Base-by-base conservation (phyloP, 768 basidiomycete species). In the Lactifluus volemus region DNA sequence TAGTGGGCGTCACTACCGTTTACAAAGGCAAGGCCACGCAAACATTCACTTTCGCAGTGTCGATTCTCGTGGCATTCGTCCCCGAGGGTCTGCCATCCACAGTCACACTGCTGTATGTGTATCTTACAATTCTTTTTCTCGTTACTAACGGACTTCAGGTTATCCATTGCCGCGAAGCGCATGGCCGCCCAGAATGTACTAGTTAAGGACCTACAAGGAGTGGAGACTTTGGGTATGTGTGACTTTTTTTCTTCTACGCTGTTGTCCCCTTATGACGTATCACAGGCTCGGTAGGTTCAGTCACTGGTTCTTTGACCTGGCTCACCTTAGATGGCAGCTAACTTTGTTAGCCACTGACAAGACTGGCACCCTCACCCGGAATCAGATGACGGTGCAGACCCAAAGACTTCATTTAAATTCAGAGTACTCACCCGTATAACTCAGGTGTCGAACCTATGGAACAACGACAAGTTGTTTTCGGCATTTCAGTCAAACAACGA, bases 201-300 rank as follows among this genome's bases (percentile, higher is more conserved):
- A n/a, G 84, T 86, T 17, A 87, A 87, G 65, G 84, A 85, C 65
- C 69, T 87, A n/a, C 84, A 86, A 68, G 84, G 84, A 45, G 84
- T 87, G 0, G 85, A 87, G 68, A 86, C 85, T 3, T 74, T 87
- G 17, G 84, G 84, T 78, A 65, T 15, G 17, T 48, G 1, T 32
- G 45, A 19, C 21, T n/a, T 17, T 12, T 36, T 53, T 39, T 3
- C 25, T 41, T 10, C 47, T 32, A 1, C 10, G 15, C 12, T 15
- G 2, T 52, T 4, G 59, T 5, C 65, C 65, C 65, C 50, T 70
- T 68, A 42, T 53, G 56, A 49, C 32, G 32, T 53, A 21, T 45
- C 59, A 53, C 63, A 55, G 63, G 19, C 36, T 60, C 42, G 19
- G 32, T 50, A n/a, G 21, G 19, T 53, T 50, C 17, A 17, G 21